phyloP scores from a whole-genome alignment of 2,329 filamentous ascomycete genomes.

The Phaeosphaeria sp. region DNA sequence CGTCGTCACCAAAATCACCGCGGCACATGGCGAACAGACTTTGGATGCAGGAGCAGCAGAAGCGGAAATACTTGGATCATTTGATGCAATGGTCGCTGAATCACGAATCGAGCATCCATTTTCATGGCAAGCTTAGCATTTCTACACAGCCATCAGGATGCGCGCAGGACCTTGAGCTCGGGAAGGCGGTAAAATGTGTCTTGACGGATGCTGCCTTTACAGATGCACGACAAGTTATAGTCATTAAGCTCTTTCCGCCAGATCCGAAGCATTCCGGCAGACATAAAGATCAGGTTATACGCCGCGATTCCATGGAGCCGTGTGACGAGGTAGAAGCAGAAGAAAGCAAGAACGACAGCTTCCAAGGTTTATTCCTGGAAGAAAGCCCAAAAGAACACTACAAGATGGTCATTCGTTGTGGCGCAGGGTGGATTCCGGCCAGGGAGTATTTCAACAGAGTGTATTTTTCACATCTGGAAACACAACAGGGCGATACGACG shows the following conservation, averaged over 20 bases:
- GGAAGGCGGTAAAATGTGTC: conserved; percentile 36
- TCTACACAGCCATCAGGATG: conserved; percentile 6
- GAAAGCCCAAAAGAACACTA: conserved; percentile 18
- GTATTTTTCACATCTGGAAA: conserved; percentile 23
- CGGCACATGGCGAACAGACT: conserved; percentile 22
- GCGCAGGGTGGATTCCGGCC: conserved; percentile 39
- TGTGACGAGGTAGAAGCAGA: not conserved
- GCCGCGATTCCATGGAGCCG: conserved; percentile 12
- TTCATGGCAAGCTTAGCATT: conserved; percentile 37
- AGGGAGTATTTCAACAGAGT: conserved; percentile 37
- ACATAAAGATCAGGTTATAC: not conserved
- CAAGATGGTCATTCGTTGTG: conserved; percentile 34
- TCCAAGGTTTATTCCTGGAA: not conserved
- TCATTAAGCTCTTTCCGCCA: conserved; percentile 36
- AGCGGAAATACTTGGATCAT: conserved; percentile 28
- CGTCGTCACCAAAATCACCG: conserved; percentile 11
- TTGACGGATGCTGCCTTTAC: conserved; percentile 23
- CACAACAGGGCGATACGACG: not conserved
- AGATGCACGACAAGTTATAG: conserved; percentile 24
- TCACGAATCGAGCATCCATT: conserved; percentile 38
- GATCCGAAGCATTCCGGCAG: not conserved
- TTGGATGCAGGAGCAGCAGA: conserved; percentile 25
- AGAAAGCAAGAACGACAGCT: not conserved
- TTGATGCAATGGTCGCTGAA: conserved; percentile 32
- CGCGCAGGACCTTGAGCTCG: conserved; percentile 23